These are phyloP conservation scores for Pouteria campechiana DNA, from an alignment of 179 eudicot genomes.

Conservation along the genomic window DNA sequence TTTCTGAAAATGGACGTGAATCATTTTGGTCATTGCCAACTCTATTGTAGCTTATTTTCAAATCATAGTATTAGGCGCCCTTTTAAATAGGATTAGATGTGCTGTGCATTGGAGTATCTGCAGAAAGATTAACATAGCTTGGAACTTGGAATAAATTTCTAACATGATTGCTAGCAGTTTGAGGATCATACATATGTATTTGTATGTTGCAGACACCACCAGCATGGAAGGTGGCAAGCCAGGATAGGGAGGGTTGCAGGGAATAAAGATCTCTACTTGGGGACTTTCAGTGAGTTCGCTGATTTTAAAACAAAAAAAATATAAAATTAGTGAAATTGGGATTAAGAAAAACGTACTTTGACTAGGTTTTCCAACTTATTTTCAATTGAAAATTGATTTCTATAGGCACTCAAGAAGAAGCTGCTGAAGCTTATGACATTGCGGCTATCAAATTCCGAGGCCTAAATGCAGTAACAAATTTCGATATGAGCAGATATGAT, in stretches of 20 bases:
- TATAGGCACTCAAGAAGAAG: constrained; percentile 92
- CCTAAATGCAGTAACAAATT: constrained; percentile 82
- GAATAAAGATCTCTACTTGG: constrained; percentile 91
- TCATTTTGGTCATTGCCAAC: too few relatives aligned
- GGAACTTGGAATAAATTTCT: too few relatives aligned
- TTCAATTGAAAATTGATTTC: too few relatives aligned
- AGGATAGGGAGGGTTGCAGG: constrained; percentile 95
- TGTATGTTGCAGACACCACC: constrained; percentile 55
- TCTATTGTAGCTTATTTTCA: too few relatives aligned
- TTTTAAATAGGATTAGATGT: too few relatives aligned
- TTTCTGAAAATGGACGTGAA: too few relatives aligned
- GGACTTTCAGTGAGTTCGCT: constrained; percentile 93
- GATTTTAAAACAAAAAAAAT: background rate
- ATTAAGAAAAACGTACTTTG: background rate
- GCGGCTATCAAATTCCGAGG: constrained; percentile 94
- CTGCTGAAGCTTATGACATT: constrained; percentile 98
- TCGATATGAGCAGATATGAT: constrained; percentile 74
- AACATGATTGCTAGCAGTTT: too few relatives aligned
- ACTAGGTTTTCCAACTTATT: background rate
- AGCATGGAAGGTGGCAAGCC: constrained; percentile 98
- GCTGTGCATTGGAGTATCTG: too few relatives aligned
- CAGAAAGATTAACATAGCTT: too few relatives aligned
- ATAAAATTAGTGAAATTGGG: background rate
- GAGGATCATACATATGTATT: too few relatives aligned
- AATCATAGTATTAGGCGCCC: too few relatives aligned